A percentile compares a stretch with the other conserved stretches of the same genome.
These are phyloP conservation scores for Alternaria solani DNA, from an alignment of 2,329 filamentous ascomycete species.

Conservation along the genomic window DNA sequence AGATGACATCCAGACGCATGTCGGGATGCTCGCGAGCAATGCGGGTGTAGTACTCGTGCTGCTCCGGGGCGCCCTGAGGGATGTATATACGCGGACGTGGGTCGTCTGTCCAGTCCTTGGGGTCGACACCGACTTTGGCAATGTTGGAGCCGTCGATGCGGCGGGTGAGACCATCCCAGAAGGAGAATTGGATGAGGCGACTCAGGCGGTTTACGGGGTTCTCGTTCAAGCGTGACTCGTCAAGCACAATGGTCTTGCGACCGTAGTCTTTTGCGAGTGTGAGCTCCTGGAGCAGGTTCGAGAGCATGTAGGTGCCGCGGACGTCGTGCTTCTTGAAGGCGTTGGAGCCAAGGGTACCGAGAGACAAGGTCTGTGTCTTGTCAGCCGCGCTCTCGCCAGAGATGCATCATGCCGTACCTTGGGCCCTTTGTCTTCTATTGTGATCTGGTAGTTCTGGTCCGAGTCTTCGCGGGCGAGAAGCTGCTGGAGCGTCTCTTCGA, in stretches of 20 bases:
- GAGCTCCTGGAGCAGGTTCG: constrained; percentile 93
- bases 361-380: constrained; percentile 70
- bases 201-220: constrained; percentile 90
- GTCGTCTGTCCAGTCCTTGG: constrained; percentile 94
- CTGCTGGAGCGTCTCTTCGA: constrained; percentile 81
- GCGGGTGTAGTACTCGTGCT: constrained; percentile 86
- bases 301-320: constrained; percentile 95
- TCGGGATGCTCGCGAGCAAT: constrained; percentile 82
- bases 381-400: constrained; percentile 30
- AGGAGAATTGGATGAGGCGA: constrained; percentile 85
- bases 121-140: constrained; percentile 83
- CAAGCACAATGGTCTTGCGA: constrained; percentile 86
- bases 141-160: constrained; percentile 90
- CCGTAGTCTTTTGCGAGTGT: constrained; percentile 91
- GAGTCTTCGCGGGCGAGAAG: constrained; percentile 89
- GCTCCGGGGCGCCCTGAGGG: constrained; percentile 82
- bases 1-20: constrained; percentile 84
- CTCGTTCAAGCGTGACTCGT: constrained; percentile 90
- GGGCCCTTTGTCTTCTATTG: constrained; percentile 92
- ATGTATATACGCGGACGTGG: constrained; percentile 92
- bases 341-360: constrained; percentile 85
- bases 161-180: constrained; percentile 91
- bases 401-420: constrained; percentile 66
- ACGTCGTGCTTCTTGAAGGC: constrained; percentile 90
- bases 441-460: constrained; percentile 95